Evolutionary conservation across 331 rosid species (phyloP), one percentile per base, ranked within the genome.

Genomic region (Malus hybrid): DNA sequence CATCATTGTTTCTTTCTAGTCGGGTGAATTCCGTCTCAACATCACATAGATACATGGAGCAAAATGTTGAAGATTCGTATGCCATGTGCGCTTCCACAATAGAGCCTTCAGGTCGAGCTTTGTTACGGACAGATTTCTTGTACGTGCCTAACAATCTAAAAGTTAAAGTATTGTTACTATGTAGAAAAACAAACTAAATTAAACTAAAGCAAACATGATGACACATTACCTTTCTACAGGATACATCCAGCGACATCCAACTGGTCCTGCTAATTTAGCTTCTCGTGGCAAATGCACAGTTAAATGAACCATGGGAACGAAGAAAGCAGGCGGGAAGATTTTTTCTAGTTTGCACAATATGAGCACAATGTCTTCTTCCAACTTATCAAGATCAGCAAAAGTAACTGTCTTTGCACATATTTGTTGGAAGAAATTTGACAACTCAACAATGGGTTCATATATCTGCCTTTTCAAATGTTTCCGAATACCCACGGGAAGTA

Each of bases 241-340:
- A 24, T 24, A 24, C 24, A 24, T 24, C 24, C 24, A 24, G 24
- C 24, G 24, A 24, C 24, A 24, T 24, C 24, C 24, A 24, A 24
- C 24, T 24, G 24, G 24, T 24, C 24, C 24, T 24, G 24, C 24
- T 24, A 24, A 24, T 24, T 24, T 24, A 74, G 73, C 73, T 18
- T 55, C 61, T 2, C 1, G 7, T 10, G 57, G 68, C 12, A 57
- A 39, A 6, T 68, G 68, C 10, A 69, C 63, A 6, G 19, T 61
- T 42, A 63, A 10, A 11, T 77, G 81, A 2, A 50, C 22, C 71
- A 77, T 62, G 33, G 53, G 20, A 63, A 70, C 72, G 2, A 78
- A 79, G n/a, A 72, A 73, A 2, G 56, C 20, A 1, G 62, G 62
- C 4, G 68, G 82, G 42, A 78, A 71, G 7, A 71, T 53, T 2